Base-by-base conservation (phyloP, 2,329 filamentous ascomycete species). In the Zymoseptoria crescenta region DNA sequence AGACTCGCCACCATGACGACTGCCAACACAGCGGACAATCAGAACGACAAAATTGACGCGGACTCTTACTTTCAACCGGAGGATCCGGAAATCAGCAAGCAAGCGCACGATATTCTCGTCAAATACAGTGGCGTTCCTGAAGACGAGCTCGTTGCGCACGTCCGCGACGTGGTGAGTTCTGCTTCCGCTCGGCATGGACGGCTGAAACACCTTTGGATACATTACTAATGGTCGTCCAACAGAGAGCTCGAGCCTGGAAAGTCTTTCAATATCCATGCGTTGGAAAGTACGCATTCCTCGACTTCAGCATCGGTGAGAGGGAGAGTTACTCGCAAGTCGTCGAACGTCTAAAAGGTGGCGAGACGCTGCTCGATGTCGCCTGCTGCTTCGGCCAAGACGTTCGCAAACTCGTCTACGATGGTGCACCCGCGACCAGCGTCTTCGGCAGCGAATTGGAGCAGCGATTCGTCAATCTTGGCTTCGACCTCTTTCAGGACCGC, bases 341-440 rank as follows among this genome's bases (percentile, higher is more conserved):
- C 60, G 65, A 27, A 50, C 70, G 64, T 8, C 19, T 64, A 61
- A 66, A 51, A 62, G 57, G n/a, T 59, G 75, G 65, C 6, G 72
- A 75, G 54, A 71, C 62, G 8, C 65, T 75, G 4, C 68, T 76
- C n/a, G 75, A 77, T 59, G 59, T 77, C 2, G 75, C 74, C 4
- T 76, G 74, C 45, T 74, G 73, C 59, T 70, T 76, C 28, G 74
- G 69, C 0, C 74, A 76, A 59, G 74, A 77, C 41, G 63, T 77
- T 1, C 72, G 75, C 16, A 72, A 73, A 24, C 63, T 77, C 16
- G 68, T 70, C 9, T 57, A 67, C 27, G 75, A 77, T 51, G 75
- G 75, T 4, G 73, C 70, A 0, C 69, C 70, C 1, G 67, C 62
- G 8, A 59, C 60, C 35, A 70, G 67, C 4, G 62, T 72, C 21